Evolutionary conservation across 2,329 filamentous ascomycete genomes (phyloP).

Genomic region (Diplodia sapinea): DNA sequence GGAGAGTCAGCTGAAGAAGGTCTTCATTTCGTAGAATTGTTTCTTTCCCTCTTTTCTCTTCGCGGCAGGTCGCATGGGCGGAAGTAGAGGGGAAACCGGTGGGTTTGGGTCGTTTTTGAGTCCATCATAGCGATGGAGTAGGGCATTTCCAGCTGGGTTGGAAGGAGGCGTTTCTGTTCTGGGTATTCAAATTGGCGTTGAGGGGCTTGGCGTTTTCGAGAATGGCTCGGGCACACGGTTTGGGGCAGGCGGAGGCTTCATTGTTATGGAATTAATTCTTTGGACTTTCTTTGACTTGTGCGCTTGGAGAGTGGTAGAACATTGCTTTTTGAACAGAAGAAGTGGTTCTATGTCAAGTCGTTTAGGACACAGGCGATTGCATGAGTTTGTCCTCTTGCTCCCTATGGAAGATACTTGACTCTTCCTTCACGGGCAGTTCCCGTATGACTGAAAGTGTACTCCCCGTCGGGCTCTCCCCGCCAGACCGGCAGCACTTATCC

Average conservation of each 20-base stretch:
- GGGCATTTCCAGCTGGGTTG: conserved; percentile 3
- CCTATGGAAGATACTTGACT: no score
- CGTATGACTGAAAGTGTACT: no score
- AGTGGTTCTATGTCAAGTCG: not conserved
- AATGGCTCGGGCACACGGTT: no score
- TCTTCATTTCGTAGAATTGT: conserved; percentile 75
- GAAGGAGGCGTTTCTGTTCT: not conserved
- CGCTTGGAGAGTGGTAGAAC: not conserved
- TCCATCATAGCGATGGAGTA: not conserved
- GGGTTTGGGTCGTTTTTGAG: not conserved
- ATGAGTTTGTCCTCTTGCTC: not conserved
- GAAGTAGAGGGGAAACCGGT: not conserved
- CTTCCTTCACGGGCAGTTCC: no score
- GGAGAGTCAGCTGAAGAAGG: conserved; percentile 73
- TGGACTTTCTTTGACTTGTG: not conserved
- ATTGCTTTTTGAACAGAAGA: not conserved
- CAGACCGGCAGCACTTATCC: no score
- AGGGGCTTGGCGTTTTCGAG: not conserved
- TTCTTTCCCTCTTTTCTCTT: not conserved
- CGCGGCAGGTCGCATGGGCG: not conserved
- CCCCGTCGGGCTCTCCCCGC: no score
- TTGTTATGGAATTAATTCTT: not conserved
- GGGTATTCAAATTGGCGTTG: not conserved
- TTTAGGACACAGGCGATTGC: not conserved
- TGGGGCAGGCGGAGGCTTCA: not conserved